Percentiles rank a stretch among this genome's conserved stretches.
These are phyloP conservation scores for Myriosclerotinia scirpicola DNA, from an alignment of 2,329 filamentous ascomycete species.

Conservation along the genomic window DNA sequence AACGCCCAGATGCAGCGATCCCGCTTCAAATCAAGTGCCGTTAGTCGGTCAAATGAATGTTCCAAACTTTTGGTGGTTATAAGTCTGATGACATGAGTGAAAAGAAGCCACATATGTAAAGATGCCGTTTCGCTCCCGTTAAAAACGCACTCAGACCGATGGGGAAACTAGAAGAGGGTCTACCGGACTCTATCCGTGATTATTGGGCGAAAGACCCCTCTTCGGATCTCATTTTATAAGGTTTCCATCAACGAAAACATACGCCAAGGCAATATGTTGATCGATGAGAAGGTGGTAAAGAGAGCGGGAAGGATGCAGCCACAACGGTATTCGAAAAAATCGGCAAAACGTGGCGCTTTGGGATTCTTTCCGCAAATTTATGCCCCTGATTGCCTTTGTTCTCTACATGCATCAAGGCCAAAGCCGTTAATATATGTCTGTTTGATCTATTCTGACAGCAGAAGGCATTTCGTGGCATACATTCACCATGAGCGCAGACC, in stretches of 20 bases:
- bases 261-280: slow-evolving; percentile 4
- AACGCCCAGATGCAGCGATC: neutral
- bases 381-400: neutral
- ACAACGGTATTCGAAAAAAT: neutral
- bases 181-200: too few relatives aligned
- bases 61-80: neutral
- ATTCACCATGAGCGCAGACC: neutral
- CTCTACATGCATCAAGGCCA: neutral
- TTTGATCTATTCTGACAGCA: neutral
- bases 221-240: neutral
- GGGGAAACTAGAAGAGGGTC: neutral
- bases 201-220: neutral
- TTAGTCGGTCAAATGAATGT: neutral
- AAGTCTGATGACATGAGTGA: neutral
- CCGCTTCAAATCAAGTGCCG: neutral
- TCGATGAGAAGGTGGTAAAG: neutral
- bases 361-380: neutral
- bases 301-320: neutral
- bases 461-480: neutral
- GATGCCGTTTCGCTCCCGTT: neutral
- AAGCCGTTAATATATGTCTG: neutral
- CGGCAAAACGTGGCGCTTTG: neutral
- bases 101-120: slow-evolving; percentile 1
- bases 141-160: neutral
- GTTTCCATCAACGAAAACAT: neutral